Conservation (phyloP, 768 basidiomycete genomes). For the Melanogaster broomeanus region DNA sequence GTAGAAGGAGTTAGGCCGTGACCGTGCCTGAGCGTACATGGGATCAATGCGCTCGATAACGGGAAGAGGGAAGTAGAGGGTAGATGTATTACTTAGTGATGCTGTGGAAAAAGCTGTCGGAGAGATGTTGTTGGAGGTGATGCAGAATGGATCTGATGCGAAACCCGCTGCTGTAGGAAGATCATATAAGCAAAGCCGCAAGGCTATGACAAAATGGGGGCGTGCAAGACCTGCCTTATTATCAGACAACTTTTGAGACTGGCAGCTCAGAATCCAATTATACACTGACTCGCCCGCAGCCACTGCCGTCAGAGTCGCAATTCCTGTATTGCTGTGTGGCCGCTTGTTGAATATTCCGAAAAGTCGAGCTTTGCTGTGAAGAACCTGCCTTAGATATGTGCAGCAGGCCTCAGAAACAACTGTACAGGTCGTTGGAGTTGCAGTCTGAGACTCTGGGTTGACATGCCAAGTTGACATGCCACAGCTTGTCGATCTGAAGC, state of each 20-base stretch:
- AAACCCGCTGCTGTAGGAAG: background rate
- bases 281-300: background rate
- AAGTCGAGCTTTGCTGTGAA: background rate
- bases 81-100: background rate
- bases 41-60: slow-evolving; percentile 16
- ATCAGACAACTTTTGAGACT: background rate
- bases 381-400: background rate
- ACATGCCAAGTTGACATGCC: too few species aligned
- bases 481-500: too few species aligned
- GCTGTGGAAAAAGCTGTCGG: background rate
- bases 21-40: slow-evolving; percentile 36
- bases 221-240: background rate
- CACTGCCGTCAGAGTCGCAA: background rate
- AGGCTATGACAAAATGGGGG: background rate
- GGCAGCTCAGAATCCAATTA: background rate
- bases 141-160: background rate
- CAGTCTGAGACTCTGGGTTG: too few species aligned
- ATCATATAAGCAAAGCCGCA: background rate
- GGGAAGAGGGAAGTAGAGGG: slow-evolving; percentile 23
- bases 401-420: background rate
- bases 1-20: slow-evolving; percentile 39
- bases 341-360: too few species aligned
- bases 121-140: background rate
- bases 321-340: background rate
- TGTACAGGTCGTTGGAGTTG: background rate